Evolutionary conservation across 2,329 filamentous ascomycete species (phyloP).

Genomic region (Dactylellina haptotyla): DNA sequence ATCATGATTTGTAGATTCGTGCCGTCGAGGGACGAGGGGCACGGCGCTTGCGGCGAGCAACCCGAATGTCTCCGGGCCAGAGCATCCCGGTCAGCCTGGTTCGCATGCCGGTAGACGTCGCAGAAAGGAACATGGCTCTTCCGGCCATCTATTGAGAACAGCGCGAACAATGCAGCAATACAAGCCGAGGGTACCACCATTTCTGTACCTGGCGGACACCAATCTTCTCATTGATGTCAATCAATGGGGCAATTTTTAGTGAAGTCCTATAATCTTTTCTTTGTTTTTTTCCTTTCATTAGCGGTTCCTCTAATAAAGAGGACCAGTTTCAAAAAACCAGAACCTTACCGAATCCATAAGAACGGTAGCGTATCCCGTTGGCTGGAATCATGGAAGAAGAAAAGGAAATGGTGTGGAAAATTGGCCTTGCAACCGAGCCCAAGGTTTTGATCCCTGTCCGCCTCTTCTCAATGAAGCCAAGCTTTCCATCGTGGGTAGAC

Average conservation of each 20-base stretch:
- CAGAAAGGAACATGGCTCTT: slow-evolving; percentile 26
- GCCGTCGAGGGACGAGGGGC: slow-evolving; percentile 22
- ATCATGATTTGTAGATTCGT: slow-evolving; percentile 36
- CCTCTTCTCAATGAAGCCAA: slow-evolving; percentile 50
- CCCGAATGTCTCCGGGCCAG: slow-evolving; percentile 42
- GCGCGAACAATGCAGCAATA: slow-evolving; percentile 36
- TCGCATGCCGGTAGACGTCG: slow-evolving; percentile 37
- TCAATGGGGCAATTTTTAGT: slow-evolving; percentile 31
- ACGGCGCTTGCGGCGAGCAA: slow-evolving; percentile 40
- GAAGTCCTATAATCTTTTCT: slow-evolving; percentile 41
- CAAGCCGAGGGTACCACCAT: slow-evolving; percentile 24
- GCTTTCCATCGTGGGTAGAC: slow-evolving; percentile 22
- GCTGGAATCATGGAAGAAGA: slow-evolving; percentile 54
- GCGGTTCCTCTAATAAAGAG: slow-evolving; percentile 36
- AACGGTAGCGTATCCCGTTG: slow-evolving; percentile 55
- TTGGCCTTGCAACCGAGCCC: slow-evolving; percentile 53
- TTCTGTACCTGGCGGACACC: slow-evolving; percentile 51
- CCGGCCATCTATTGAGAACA: too few relatives aligned
- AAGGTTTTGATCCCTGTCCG: slow-evolving; percentile 53
- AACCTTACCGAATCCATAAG: slow-evolving; percentile 54
- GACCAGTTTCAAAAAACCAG: slow-evolving; percentile 39
- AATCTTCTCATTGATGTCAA: slow-evolving; percentile 44
- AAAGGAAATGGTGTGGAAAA: slow-evolving; percentile 46
- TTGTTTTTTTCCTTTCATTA: slow-evolving; percentile 32
- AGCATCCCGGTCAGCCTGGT: slow-evolving; percentile 29